Conservation (phyloP, 768 basidiomycete species). For the Xerocomellus chrysenteron region DNA sequence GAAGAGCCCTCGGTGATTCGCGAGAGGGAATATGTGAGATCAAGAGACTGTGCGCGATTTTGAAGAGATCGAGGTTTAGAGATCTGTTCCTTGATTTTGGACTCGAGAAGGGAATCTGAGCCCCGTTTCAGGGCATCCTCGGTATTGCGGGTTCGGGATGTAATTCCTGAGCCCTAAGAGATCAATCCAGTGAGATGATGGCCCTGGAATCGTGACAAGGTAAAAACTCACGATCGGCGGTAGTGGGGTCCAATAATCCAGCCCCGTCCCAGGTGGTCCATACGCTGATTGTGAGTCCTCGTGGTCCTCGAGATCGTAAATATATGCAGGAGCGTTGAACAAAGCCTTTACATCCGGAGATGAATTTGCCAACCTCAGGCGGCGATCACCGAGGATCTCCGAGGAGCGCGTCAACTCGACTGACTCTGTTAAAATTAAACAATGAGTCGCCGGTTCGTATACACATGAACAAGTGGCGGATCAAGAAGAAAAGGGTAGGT, state of each 20-base stretch:
- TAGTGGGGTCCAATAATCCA: conserved; percentile 76
- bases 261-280: conserved; percentile 46
- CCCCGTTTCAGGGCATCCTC: conserved; percentile 81
- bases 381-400: conserved; percentile 68
- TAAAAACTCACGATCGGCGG: conserved; percentile 64
- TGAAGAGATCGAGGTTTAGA: conserved; percentile 78
- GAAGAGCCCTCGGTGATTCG: conserved; percentile 71
- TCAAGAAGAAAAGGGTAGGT: not conserved
- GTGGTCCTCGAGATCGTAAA: conserved; percentile 75
- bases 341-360: conserved; percentile 95
- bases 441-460: conserved; percentile 10
- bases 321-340: conserved; percentile 84
- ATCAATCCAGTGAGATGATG: conserved; percentile 20
- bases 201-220: conserved; percentile 3
- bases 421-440: conserved; percentile 49
- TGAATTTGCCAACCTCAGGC: conserved; percentile 81
- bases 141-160: conserved; percentile 62
- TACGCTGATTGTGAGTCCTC: conserved; percentile 64
- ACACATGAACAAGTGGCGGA: conserved; percentile 33
- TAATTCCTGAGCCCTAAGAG: conserved; percentile 63
- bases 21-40: conserved; percentile 82
- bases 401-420: conserved; percentile 66
- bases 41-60: conserved; percentile 87
- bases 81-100: conserved; percentile 76
- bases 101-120: conserved; percentile 79